A percentile compares a stretch with the other conserved stretches of the same genome.
Evolutionary conservation across 805 yeast genomes (phyloP).

Genomic region (Yarrowia yakushimensis): DNA sequence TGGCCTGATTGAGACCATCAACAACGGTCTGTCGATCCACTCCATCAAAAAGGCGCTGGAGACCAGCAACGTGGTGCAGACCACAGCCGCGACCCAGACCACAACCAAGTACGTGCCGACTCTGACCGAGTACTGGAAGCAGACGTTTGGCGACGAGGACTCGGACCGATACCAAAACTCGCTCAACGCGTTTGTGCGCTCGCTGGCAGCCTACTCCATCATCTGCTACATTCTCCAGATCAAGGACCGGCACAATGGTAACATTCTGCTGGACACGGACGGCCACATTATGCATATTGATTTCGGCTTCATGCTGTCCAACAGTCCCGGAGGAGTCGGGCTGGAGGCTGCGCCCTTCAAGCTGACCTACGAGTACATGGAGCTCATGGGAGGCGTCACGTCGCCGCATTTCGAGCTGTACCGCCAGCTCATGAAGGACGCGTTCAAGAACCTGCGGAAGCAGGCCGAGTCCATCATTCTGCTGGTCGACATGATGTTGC

Average conservation of each 20-base stretch:
- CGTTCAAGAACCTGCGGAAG: slow-evolving; percentile 70
- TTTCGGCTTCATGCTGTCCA: slow-evolving; percentile 88
- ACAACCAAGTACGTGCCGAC: slow-evolving; percentile 67
- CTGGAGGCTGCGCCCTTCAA: slow-evolving; percentile 98
- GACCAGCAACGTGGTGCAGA: background rate
- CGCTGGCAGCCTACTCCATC: slow-evolving; percentile 90
- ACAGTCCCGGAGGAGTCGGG: slow-evolving; percentile 89
- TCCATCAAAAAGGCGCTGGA: slow-evolving; percentile 92
- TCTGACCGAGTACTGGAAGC: slow-evolving; percentile 70
- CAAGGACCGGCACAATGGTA: slow-evolving; percentile 98
- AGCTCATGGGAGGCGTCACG: slow-evolving; percentile 74
- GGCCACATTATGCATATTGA: slow-evolving; percentile 92
- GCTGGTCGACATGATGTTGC: slow-evolving; percentile 91
- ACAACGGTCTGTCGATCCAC: slow-evolving; percentile 89
- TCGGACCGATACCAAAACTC: slow-evolving; percentile 61
- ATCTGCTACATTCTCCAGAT: slow-evolving; percentile 87
- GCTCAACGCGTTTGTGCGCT: slow-evolving; percentile 76
- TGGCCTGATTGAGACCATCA: slow-evolving; percentile 93
- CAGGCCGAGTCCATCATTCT: slow-evolving; percentile 70
- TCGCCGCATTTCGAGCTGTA: slow-evolving; percentile 60
- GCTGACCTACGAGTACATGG: slow-evolving; percentile 83
- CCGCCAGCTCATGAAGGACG: slow-evolving; percentile 59
- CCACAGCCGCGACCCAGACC: slow-evolving; percentile 51
- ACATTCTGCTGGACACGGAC: slow-evolving; percentile 90
- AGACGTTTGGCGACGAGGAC: slow-evolving; percentile 64